Percentiles rank a stretch among this genome's conserved stretches.
These are phyloP conservation scores for Syncephalastrum monosporum DNA, from an alignment of 371 early-diverging fungal genomes.

Conservation along the genomic window DNA sequence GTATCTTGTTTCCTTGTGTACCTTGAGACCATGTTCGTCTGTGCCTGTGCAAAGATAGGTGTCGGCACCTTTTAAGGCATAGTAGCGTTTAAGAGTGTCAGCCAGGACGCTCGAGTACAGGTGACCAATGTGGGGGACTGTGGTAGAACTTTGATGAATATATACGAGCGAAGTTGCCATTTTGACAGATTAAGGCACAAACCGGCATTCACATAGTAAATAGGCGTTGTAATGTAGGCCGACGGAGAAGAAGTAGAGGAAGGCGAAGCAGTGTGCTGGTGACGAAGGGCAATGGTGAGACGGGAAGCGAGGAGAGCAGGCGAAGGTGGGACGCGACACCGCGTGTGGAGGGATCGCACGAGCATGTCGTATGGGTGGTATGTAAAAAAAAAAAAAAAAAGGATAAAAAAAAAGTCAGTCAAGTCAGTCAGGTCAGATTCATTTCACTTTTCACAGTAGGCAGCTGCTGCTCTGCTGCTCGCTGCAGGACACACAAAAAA, in stretches of 20 bases:
- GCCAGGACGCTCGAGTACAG: conserved; percentile 86
- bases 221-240: conserved; percentile 84
- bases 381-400: no score
- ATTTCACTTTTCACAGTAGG: no score
- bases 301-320: no score
- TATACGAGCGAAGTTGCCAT: not conserved
- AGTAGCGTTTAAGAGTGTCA: conserved; percentile 79
- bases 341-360: no score
- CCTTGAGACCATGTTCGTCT: conserved; percentile 97
- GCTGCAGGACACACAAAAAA: no score
- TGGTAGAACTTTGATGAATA: not conserved
- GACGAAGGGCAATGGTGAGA: no score
- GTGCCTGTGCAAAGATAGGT: conserved; percentile 82
- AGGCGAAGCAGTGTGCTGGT: no score
- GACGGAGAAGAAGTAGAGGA: conserved; percentile 8
- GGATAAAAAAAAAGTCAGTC: no score
- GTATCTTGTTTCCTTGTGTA: conserved; percentile 16
- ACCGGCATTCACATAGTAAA: conserved; percentile 97
- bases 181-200: conserved; percentile 4
- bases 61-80: conserved; percentile 63
- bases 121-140: conserved; percentile 95
- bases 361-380: no score
- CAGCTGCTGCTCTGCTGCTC: no score
- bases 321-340: no score
- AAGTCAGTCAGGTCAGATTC: no score